Base-by-base conservation (phyloP, 2,329 filamentous ascomycete species). In the Fusarium annulatum region DNA sequence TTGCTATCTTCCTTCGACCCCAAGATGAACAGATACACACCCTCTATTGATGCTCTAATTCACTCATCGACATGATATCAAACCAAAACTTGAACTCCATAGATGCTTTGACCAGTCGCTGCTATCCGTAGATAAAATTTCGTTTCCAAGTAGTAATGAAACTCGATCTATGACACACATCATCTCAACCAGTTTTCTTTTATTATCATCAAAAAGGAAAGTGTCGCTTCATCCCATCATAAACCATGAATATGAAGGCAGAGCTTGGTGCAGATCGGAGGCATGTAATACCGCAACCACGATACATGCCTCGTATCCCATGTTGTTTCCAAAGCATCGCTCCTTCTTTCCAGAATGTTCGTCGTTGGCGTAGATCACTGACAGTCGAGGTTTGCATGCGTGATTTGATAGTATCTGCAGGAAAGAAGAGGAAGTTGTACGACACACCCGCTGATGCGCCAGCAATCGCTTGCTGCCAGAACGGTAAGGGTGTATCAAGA, bases 371-470 rank as follows among this genome's bases (percentile, higher is more conserved):
- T 28, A 85, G 83, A 14, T 86, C 85, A 38, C 88, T 88, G 48
- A 94, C 86, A 9, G 95, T 92, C 60, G 93, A 89, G 0, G 96
- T 99, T 84, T 99, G 96, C 92, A 99, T 97, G 53, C 96, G 91
- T 23, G 94, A 97, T 85, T 99, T 99, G 85, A 99, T 93, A 2
- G 96, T 99, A 81, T 99, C 96, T 56, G 96, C 96, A 0, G 96
- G 96, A 81, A 96, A 99, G 86, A 98, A 98, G 28, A 97, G 85
- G 80, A 98, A 98, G 81, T 99, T 99, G 85, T 99, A 99, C 41
- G 91, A 92, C 85, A 98, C 93, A 60, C 96, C 96, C 7, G 96
- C 96, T 12, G 91, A 90, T 6, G 96, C 96, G 46, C 96, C 96
- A 3, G 95, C 94, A 26, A 94, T 81, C 79, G 97, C 94, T 81